Evolutionary conservation across 2,329 filamentous ascomycete genomes (phyloP), one percentile per base, ranked within the genome.

Genomic region (Hypomyces rosellus): DNA sequence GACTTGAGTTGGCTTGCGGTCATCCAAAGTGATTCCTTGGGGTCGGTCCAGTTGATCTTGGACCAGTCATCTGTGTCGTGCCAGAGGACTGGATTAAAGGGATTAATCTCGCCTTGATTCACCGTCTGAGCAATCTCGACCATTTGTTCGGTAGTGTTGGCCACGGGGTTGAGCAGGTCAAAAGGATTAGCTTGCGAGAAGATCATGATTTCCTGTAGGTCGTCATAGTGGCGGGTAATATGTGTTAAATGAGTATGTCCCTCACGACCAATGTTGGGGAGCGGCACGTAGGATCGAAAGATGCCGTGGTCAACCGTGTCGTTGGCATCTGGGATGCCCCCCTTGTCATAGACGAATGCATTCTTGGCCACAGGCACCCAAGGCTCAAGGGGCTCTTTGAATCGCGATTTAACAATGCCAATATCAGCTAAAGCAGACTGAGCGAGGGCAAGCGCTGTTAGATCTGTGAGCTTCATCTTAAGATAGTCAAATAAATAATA

Each of bases 1-100:
- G 50, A 40, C 3, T 13, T 41, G 5, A 49, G 8, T 15, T 52
- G 16, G 13, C 46, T 45, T 3, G 40, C 9, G 12, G 41, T 49
- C 7, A 52, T 49, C 50, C 46, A 52, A 5, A 52, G 42, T n/a
- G 46, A 49, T 45, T 52, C 50, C 9, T 52, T 49, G 14, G 46
- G 46, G 20, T 40, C 34, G 7, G 46, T 49, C 50, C 41, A 49
- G 22, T 52, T 45, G 25, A 52, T 49, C 22, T 45, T 45, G 14
- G 40, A 34, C 50, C 46, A 52, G 34, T 49, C 41, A 30, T 44
- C 16, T 2, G 46, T 25, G 13, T 52, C 34, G 6, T 52, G 50
- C 13, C 34, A 52, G 15, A 52, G 36, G 5, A 34, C 1, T 34
- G 40, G 40, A 14, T 52, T 33, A 13, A 52, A 49, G 4, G 46